phyloP scores from a whole-genome alignment of 2,329 filamentous ascomycete genomes.

The Metarhizium album region DNA sequence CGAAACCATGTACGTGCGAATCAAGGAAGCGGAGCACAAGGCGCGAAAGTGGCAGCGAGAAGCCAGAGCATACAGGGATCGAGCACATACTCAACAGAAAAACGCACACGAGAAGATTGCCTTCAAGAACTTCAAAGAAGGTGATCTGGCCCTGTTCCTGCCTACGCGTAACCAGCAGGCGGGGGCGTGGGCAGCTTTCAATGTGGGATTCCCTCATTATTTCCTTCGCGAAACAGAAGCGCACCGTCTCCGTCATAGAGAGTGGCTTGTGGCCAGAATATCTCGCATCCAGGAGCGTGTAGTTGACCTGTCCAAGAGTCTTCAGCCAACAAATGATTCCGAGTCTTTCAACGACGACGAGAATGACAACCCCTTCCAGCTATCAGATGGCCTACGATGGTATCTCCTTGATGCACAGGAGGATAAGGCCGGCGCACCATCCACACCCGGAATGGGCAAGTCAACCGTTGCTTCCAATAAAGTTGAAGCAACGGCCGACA shows the following conservation, averaged over 20 bases:
- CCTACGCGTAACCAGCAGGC: conserved; percentile 91
- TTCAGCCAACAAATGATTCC: conserved; percentile 40
- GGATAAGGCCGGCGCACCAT: conserved; percentile 82
- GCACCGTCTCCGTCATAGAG: conserved; percentile 65
- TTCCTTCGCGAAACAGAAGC: conserved; percentile 88
- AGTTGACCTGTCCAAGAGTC: conserved; percentile 77
- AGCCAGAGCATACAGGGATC: conserved; percentile 75
- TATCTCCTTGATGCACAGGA: conserved; percentile 90
- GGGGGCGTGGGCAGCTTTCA: conserved; percentile 96
- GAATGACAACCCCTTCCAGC: conserved; percentile 93
- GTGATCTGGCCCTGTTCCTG: conserved; percentile 85
- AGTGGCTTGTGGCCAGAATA: conserved; percentile 96
- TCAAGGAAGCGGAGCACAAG: conserved; percentile 88
- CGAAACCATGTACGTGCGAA: conserved; percentile 76
- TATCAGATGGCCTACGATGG: conserved; percentile 91
- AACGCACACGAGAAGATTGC: conserved; percentile 95
- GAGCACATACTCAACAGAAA: conserved; percentile 66
- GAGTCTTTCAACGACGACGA: conserved; percentile 52
- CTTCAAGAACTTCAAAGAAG: conserved; percentile 91
- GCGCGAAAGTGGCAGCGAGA: conserved; percentile 92
- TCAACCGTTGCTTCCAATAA: conserved; percentile 82
- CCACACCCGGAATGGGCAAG: conserved; percentile 85
- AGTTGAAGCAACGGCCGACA: conserved; percentile 74
- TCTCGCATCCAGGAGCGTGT: conserved; percentile 84
- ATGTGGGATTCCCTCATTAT: conserved; percentile 92